phyloP scores from a whole-genome alignment of 352 stramenopile species.

The Thalassiosira hispida region DNA sequence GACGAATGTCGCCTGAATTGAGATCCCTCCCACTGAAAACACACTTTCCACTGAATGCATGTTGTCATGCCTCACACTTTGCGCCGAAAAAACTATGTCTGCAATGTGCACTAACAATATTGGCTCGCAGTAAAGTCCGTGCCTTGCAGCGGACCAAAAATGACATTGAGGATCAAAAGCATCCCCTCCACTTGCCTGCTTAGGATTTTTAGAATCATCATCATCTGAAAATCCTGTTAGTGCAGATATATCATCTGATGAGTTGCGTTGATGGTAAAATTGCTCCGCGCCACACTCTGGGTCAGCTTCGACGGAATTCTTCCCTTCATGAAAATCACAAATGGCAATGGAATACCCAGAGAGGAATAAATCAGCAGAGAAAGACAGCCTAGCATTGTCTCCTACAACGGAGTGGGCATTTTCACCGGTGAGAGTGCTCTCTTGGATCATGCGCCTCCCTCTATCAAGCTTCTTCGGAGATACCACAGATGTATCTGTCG shows the following conservation, averaged over 20 bases:
- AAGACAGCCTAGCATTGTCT: slow-evolving; percentile 18
- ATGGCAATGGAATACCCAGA: slow-evolving; percentile 51
- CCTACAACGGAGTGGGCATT: neutral
- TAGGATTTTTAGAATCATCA: slow-evolving; percentile 31
- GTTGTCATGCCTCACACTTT: slow-evolving; percentile 12
- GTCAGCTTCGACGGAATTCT: slow-evolving; percentile 3
- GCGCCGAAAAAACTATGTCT: slow-evolving; percentile 35
- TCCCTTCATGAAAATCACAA: slow-evolving; percentile 39
- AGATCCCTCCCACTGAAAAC: slow-evolving; percentile 48
- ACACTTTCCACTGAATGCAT: slow-evolving; percentile 21
- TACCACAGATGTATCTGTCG: neutral
- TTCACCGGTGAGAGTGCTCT: neutral
- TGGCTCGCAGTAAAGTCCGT: slow-evolving; percentile 46
- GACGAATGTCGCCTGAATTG: slow-evolving; percentile 1
- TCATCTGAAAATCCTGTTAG: slow-evolving; percentile 61
- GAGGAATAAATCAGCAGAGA: slow-evolving; percentile 28
- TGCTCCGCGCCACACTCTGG: slow-evolving; percentile 14
- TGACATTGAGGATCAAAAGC: slow-evolving; percentile 43
- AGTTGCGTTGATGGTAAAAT: slow-evolving; percentile 3
- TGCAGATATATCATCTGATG: slow-evolving; percentile 58
- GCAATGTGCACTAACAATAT: slow-evolving; percentile 52
- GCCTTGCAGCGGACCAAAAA: slow-evolving; percentile 50
- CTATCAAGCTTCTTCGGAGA: slow-evolving; percentile 11
- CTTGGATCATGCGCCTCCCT: slow-evolving; percentile 8
- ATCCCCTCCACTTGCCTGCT: slow-evolving; percentile 17